These are phyloP conservation scores for Citrus glauca DNA, from an alignment of 345 rosid genomes.

Conservation along the genomic window DNA sequence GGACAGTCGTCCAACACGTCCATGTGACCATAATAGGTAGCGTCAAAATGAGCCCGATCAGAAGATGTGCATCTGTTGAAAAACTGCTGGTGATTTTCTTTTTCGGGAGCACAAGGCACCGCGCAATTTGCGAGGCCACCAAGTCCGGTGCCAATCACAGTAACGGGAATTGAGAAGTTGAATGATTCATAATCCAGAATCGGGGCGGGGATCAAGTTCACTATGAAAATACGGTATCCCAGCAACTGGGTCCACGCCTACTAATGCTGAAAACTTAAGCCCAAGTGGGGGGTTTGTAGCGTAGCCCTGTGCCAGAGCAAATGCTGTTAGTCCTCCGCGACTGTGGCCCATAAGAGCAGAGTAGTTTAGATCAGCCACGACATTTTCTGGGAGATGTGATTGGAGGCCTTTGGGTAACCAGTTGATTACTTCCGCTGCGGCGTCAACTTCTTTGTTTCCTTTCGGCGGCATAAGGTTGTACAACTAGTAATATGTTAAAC, in stretches of 20 bases:
- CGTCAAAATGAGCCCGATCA: slow-evolving; percentile 24
- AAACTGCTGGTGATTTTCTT: slow-evolving; percentile 28
- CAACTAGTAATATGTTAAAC: background rate
- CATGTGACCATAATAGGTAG: slow-evolving; percentile 39
- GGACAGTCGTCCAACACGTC: slow-evolving; percentile 33
- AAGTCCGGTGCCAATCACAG: slow-evolving; percentile 32
- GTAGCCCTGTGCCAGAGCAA: slow-evolving; percentile 31
- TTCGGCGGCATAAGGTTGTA: slow-evolving; percentile 8
- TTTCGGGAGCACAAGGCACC: slow-evolving; percentile 29
- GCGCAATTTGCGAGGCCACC: slow-evolving; percentile 4
- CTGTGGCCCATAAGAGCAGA: slow-evolving; percentile 39
- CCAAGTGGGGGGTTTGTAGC: background rate
- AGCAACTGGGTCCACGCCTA: slow-evolving; percentile 38
- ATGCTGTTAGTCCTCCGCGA: slow-evolving; percentile 35
- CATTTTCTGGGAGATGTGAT: slow-evolving; percentile 14
- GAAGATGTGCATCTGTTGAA: slow-evolving; percentile 31
- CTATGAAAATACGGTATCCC: background rate
- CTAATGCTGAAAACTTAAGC: slow-evolving; percentile 14
- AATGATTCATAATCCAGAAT: slow-evolving; percentile 23
- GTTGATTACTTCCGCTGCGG: slow-evolving; percentile 24
- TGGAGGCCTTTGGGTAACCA: slow-evolving; percentile 28
- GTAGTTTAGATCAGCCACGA: slow-evolving; percentile 7
- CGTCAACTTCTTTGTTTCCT: slow-evolving; percentile 24
- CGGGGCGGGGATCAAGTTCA: slow-evolving; percentile 13
- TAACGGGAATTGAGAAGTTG: slow-evolving; percentile 22